Evolutionary conservation across 257 asterid genomes (phyloP), one percentile per base, ranked within the genome.

Genomic region (Hygrophila difformis): DNA sequence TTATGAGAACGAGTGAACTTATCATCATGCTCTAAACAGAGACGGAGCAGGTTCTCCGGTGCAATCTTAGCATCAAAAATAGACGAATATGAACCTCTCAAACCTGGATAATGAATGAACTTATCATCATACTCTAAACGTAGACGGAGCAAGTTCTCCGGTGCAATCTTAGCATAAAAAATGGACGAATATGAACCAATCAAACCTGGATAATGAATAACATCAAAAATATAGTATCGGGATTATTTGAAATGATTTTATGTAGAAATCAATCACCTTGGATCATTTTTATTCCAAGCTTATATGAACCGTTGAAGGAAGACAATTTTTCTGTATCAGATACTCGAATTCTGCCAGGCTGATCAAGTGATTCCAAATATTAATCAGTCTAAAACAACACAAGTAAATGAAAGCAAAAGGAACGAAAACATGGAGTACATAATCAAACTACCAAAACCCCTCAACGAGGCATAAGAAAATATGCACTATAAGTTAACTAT

Each of bases 21-120:
- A 14, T 68, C 58, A 46, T 78, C 87, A 64, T 86, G 84, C 84
- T 82, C 95, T 70, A 91, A 64, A 62, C 93, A 75, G 45, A 91
- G 74, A 58, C 84, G 80, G 35, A 91, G 77, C 38, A 82, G 61
- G 65, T 91, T 93, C 56, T 85, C 98, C 4, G 94, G 98, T 1
- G 82, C 61, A 63, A 86, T 61, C 73, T 73, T 83, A 14, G 93
- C 75, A 72, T 91, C 98, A 37, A 79, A 71, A 59, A 47, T 62
- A 35, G 93, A 77, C 48, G 80, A 59, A 51, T 56, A 34, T 22
- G 75, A 58, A 47, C 96, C 96, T 61, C 52, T 79, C 55, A 82
- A 57, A 51, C 51, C 84, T 78, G 85, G 36, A 59, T 23, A 57
- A 36, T 33, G 56, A 48, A 33, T 51, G 57, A 72, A 73, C 61